Conservation (phyloP, 2,329 filamentous ascomycete species). For the Fonsecaea erecta region DNA sequence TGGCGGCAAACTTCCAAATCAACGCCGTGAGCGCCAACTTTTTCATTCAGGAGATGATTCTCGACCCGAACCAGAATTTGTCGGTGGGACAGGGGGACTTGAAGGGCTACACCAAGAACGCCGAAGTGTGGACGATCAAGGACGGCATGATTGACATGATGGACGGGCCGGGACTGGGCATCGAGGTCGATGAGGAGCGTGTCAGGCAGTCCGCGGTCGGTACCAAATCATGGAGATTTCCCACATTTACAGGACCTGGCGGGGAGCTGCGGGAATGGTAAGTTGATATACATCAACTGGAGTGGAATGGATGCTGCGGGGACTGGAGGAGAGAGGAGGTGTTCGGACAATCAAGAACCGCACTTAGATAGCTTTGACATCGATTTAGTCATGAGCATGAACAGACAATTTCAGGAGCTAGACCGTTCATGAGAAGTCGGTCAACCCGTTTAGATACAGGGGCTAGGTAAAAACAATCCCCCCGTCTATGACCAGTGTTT, state of each 20-base stretch:
- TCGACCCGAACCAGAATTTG: constrained; percentile 10
- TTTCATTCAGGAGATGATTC: constrained; percentile 17
- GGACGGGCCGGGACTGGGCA: constrained; percentile 15
- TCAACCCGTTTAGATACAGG: no score
- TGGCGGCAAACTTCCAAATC: constrained; percentile 12
- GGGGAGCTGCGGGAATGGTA: constrained; percentile 15
- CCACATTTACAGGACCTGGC: constrained; percentile 11
- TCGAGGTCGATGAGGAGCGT: constrained; percentile 14
- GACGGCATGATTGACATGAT: constrained; percentile 16
- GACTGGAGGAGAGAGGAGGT: constrained; percentile 4
- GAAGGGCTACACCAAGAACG: constrained; percentile 15
- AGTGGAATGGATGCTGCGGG: constrained; percentile 4
- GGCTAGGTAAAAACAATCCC: no score
- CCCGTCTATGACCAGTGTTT: no score
- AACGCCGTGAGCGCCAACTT: constrained; percentile 14
- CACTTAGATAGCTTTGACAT: background rate
- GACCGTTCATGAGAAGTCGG: no score
- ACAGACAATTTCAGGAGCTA: background rate
- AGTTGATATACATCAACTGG: constrained; percentile 5
- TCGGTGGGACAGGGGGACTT: constrained; percentile 14
- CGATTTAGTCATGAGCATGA: background rate
- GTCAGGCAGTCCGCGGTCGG: constrained; percentile 12
- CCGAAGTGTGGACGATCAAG: constrained; percentile 11
- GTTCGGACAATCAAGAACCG: background rate
- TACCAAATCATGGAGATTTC: constrained; percentile 16